Conservation (phyloP, 2,329 filamentous ascomycete species). For the Pyrenochaeta sp. region DNA sequence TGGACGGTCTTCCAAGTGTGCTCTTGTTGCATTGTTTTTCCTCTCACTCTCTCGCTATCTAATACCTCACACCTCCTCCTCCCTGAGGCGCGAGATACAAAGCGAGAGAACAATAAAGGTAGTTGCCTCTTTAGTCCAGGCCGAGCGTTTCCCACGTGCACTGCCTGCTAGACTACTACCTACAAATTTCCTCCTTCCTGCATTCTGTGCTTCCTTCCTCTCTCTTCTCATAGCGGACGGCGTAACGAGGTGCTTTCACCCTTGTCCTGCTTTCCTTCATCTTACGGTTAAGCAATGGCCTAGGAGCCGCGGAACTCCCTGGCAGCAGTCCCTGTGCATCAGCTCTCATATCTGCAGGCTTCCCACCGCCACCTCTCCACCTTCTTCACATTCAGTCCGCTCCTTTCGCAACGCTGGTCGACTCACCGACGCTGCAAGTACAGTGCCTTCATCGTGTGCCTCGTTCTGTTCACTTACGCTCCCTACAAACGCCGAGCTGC, state of each 20-base stretch:
- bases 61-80: conserved; percentile 67
- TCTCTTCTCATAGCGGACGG: conserved; percentile 16
- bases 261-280: conserved; percentile 23
- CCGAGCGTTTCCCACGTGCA: conserved; percentile 41
- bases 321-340: conserved; percentile 28
- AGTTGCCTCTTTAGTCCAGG: conserved; percentile 42
- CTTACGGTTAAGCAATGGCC: conserved; percentile 26
- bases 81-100: conserved; percentile 73
- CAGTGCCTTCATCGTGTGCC: conserved; percentile 34
- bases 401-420: conserved; percentile 46
- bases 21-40: background rate
- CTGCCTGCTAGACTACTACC: conserved; percentile 34
- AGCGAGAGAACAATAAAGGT: conserved; percentile 68
- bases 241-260: conserved; percentile 9
- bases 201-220: conserved; percentile 32
- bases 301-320: conserved; percentile 34
- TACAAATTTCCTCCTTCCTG: conserved; percentile 37
- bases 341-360: conserved; percentile 32
- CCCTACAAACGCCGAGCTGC: conserved; percentile 35
- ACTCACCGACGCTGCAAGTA: conserved; percentile 36
- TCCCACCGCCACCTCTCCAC: conserved; percentile 39
- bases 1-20: background rate
- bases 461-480: conserved; percentile 29
- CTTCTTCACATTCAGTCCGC: conserved; percentile 44
- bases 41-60: conserved; percentile 69